Base-by-base conservation (phyloP, 495 filamentous ascomycete genomes). In the Xylaria telfairii region DNA sequence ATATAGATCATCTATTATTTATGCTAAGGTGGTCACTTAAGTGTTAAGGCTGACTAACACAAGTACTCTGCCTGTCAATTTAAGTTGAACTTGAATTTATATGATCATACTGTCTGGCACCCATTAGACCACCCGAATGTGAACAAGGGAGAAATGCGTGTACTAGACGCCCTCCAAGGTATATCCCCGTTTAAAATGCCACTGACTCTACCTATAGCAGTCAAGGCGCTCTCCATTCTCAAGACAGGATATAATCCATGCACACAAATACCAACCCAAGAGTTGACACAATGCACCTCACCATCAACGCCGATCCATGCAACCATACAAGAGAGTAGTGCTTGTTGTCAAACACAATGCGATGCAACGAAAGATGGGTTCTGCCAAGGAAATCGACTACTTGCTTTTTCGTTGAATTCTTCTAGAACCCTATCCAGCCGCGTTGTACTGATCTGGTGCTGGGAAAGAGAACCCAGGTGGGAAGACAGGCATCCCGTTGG, bases 401-500 rank as follows among this genome's bases (percentile, higher is more conserved):
- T 26, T 13, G 21, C 51, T 24, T 32, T 32, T 47, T 34, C 24
- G 41, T 19, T 13, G 6, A 26, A 24, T n/a, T 13, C 26, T 46
- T 56, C 42, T 17, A 10, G 37, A 17, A 21, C 44, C 26, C 28
- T 60, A 49, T 0, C 57, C 65, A 37, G 53, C 19, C 53, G 65
- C 28, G 2, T 57, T 15, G 42, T 76, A 75, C 62, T 76, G 67
- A n/a, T 80, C 76, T 12, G 78, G 73, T 21, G 77, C 62, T 49
- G 81, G 79, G 64, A 84, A 83, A 0, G 73, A 81, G 74, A 91
- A 92, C 17, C 90, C 89, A 7, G 89, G 87, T 54, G 90, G 89
- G 24, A 92, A 88, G 77, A 91, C 89, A 41, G 89, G 90, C 86
- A 93, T 92, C 12, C 90, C 89, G 72, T 89, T 90, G 47, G 88